These are phyloP conservation scores for Beauveria brongniartii DNA, from an alignment of 2,329 filamentous ascomycete species.

Conservation along the genomic window DNA sequence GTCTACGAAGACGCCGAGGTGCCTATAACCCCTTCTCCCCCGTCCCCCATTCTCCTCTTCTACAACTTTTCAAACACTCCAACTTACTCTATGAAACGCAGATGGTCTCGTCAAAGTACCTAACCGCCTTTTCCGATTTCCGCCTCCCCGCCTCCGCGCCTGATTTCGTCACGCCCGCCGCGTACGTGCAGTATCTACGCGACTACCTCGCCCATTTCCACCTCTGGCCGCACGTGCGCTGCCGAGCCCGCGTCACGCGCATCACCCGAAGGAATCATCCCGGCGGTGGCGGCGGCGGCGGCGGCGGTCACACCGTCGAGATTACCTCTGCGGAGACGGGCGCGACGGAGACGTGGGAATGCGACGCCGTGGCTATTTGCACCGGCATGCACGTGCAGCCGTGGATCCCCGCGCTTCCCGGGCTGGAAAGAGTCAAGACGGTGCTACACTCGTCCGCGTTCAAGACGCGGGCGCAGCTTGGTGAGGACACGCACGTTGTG, in stretches of 20 bases:
- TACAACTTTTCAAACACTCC: background rate
- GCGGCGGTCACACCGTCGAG: background rate
- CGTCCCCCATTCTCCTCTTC: background rate
- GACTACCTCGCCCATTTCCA: conserved; percentile 31
- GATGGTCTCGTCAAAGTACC: conserved; percentile 41
- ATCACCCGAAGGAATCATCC: conserved; percentile 16
- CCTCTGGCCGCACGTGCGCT: conserved; percentile 29
- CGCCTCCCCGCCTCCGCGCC: conserved; percentile 32
- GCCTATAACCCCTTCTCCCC: background rate
- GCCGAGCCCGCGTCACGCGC: conserved; percentile 23
- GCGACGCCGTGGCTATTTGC: conserved; percentile 39
- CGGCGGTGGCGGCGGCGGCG: background rate
- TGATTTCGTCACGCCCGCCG: conserved; percentile 34
- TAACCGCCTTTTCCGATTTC: conserved; percentile 43
- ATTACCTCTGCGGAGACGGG: background rate
- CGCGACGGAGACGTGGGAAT: conserved; percentile 15
- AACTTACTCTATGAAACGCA: conserved; percentile 11
- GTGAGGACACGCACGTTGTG: conserved; percentile 29
- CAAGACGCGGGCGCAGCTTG: conserved; percentile 35
- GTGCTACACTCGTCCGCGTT: conserved; percentile 36
- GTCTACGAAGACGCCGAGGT: conserved; percentile 41
- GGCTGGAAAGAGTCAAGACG: conserved; percentile 27
- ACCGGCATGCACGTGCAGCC: conserved; percentile 36
- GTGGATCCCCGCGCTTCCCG: conserved; percentile 29
- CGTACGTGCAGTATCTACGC: conserved; percentile 36